Percentiles rank a stretch among this genome's conserved stretches.
Evolutionary conservation across 768 basidiomycete genomes (phyloP).

Genomic region (Lepiota venenata): DNA sequence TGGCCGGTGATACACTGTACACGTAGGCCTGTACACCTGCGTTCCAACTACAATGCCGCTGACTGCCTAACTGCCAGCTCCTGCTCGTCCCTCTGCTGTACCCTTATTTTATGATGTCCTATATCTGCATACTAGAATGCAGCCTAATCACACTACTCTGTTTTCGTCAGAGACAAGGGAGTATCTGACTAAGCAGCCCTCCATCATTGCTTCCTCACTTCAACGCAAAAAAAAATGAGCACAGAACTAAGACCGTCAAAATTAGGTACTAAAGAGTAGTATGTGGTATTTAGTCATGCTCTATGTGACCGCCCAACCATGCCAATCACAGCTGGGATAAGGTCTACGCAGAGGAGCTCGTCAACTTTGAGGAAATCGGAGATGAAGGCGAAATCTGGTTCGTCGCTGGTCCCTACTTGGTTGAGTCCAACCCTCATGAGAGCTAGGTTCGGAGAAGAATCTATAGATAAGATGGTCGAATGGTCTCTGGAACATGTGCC

Average conservation of each 20-base stretch:
- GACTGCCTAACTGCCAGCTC: neutral
- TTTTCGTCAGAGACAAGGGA: neutral
- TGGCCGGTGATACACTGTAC: constrained; percentile 22
- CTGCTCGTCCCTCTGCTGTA: constrained; percentile 3
- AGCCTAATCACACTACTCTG: constrained; percentile 5
- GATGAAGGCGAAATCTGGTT: constrained; percentile 89
- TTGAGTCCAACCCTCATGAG: neutral
- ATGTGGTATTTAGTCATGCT: constrained; percentile 21
- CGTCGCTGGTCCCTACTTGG: constrained; percentile 17
- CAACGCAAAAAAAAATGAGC: constrained; percentile 23
- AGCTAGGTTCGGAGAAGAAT: constrained; percentile 75
- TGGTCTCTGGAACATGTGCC: constrained; percentile 63
- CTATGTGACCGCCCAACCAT: neutral
- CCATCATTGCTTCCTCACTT: constrained; percentile 10
- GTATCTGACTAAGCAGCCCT: constrained; percentile 29
- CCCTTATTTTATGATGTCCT: neutral
- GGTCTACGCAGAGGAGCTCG: constrained; percentile 68
- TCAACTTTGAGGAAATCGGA: constrained; percentile 71
- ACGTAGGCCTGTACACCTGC: neutral
- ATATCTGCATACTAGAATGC: constrained; percentile 9
- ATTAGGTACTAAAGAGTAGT: constrained; percentile 81
- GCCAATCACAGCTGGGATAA: constrained; percentile 62
- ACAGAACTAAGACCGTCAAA: constrained; percentile 58
- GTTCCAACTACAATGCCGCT: neutral
- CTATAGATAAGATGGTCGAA: constrained; percentile 74